Evolutionary conservation across 2,329 filamentous ascomycete genomes (phyloP).

Genomic region (Pyrenochaeta sp.): DNA sequence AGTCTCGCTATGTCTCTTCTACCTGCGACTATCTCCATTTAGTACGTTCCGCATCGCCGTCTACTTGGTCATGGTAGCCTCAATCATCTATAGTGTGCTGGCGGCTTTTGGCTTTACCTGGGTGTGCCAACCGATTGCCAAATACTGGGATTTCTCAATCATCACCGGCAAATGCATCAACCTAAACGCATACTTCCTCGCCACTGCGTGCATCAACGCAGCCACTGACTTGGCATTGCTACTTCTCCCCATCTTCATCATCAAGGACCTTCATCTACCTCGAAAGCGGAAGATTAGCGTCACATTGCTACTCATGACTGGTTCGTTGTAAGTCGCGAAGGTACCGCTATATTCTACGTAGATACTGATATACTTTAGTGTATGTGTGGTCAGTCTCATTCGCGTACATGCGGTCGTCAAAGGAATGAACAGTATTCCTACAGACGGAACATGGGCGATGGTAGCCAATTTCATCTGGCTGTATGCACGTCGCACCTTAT

Average conservation of each 20-base stretch:
- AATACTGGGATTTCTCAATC: conserved; percentile 27
- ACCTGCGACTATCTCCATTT: conserved; percentile 20
- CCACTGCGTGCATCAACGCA: conserved; percentile 23
- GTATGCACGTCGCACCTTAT: neutral
- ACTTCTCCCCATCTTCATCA: conserved; percentile 25
- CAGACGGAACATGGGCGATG: conserved; percentile 24
- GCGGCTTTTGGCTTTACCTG: conserved; percentile 23
- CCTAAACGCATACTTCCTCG: conserved; percentile 18
- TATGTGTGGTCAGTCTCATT: conserved; percentile 25
- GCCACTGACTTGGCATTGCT: conserved; percentile 21
- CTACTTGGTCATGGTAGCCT: conserved; percentile 17
- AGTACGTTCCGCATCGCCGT: conserved; percentile 8
- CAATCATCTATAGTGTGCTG: conserved; percentile 18
- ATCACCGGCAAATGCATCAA: conserved; percentile 18
- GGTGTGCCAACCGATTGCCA: conserved; percentile 23
- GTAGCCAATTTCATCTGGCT: conserved; percentile 26
- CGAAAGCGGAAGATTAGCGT: conserved; percentile 22
- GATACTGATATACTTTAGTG: conserved; percentile 11
- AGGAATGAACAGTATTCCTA: conserved; percentile 11
- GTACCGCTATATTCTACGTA: no score
- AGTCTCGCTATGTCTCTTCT: conserved; percentile 22
- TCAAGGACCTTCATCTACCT: conserved; percentile 26
- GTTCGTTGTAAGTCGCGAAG: conserved; percentile 23
- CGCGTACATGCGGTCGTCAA: conserved; percentile 14
- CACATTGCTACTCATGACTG: conserved; percentile 20